Percentiles rank a stretch among this genome's conserved stretches.
Evolutionary conservation across 106 monocot genomes (phyloP).

Genomic region (Vanilla planifolia): DNA sequence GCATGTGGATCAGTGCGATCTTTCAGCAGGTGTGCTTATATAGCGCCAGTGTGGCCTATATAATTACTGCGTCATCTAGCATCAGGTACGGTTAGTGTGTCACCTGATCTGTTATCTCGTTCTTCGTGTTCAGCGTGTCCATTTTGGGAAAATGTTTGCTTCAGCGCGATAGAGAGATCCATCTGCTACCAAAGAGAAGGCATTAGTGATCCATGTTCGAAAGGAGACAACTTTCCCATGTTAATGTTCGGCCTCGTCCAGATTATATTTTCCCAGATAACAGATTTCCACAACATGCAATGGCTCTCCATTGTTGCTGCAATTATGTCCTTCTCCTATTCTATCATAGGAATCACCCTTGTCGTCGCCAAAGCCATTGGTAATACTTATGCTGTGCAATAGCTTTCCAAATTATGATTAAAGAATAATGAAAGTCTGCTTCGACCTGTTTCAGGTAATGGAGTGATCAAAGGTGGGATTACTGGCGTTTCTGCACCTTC

Average conservation of each 20-base stretch:
- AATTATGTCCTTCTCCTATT: constrained; percentile 76
- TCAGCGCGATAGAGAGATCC: constrained; percentile 54
- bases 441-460: too few species aligned
- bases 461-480: constrained; percentile 56
- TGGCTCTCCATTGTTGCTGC: constrained; percentile 78
- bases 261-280: constrained; percentile 55
- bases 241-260: constrained; percentile 63
- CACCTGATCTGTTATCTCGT: too few species aligned
- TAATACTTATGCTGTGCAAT: too few species aligned
- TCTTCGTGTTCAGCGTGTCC: too few species aligned
- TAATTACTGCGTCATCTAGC: constrained; percentile 46
- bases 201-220: constrained; percentile 29
- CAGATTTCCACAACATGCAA: constrained; percentile 77
- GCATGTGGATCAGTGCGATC: constrained; percentile 21
- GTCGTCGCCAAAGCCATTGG: constrained; percentile 77
- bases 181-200: constrained; percentile 65
- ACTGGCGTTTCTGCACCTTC: constrained; percentile 39
- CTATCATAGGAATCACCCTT: constrained; percentile 57
- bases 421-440: too few species aligned
- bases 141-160: background rate
- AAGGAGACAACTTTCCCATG: constrained; percentile 30
- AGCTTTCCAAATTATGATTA: too few species aligned
- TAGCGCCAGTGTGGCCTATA: constrained; percentile 43
- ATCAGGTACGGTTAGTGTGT: constrained; percentile 40
- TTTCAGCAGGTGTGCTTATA: constrained; percentile 44